Evolutionary conservation across 2,329 filamentous ascomycete genomes (phyloP).

Genomic region (Periconia digitata): DNA sequence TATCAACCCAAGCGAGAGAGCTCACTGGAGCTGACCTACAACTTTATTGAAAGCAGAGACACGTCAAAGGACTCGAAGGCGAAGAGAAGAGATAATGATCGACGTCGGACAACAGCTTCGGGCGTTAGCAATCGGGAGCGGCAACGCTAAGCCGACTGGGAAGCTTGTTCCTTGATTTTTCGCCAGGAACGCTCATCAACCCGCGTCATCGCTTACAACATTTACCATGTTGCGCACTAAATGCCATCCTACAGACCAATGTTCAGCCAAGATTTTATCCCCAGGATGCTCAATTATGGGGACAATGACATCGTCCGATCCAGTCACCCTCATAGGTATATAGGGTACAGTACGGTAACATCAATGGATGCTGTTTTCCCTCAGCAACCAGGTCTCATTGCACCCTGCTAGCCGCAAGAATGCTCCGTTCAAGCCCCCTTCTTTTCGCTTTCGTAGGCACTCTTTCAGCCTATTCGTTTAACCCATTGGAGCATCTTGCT

Average conservation of each 20-base stretch:
- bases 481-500: slow-evolving; percentile 53
- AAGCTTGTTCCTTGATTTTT: slow-evolving; percentile 1
- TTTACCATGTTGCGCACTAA: slow-evolving; percentile 7
- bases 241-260: slow-evolving; percentile 6
- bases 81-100: background rate
- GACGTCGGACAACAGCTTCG: background rate
- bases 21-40: too few species aligned
- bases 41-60: too few species aligned
- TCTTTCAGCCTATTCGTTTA: slow-evolving; percentile 44
- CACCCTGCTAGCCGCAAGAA: slow-evolving; percentile 3
- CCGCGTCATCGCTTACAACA: slow-evolving; percentile 9
- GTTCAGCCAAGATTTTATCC: background rate
- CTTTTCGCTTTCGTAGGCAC: slow-evolving; percentile 22
- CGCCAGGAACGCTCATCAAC: slow-evolving; percentile 7
- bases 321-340: background rate
- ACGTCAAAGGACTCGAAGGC: too few species aligned
- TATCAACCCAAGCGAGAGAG: background rate
- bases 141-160: background rate
- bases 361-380: background rate
- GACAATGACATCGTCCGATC: slow-evolving; percentile 10
- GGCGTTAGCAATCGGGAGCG: background rate
- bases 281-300: background rate
- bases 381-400: slow-evolving; percentile 3
- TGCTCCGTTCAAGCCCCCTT: slow-evolving; percentile 27
- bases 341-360: background rate